Percentiles rank a stretch among this genome's conserved stretches.
Conservation (phyloP, 225 moss, liverwort and hornwort genomes). For the Sphagnum tenellum region DNA sequence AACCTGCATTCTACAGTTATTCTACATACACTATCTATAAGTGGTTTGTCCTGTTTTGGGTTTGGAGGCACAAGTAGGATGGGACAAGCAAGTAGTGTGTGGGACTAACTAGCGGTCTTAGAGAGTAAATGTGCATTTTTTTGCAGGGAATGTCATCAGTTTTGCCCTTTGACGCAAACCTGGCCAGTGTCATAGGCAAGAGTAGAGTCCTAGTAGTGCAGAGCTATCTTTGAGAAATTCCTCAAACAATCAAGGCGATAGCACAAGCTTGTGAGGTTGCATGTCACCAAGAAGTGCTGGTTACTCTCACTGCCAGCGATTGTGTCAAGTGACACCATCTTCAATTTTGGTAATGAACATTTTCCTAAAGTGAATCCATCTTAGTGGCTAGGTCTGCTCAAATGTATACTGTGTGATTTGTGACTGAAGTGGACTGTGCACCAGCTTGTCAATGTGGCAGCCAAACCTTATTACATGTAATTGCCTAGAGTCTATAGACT, state of each 20-base stretch:
- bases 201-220: conserved; percentile 81
- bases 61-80: background rate
- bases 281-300: conserved; percentile 58
- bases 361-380: background rate
- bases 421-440: background rate
- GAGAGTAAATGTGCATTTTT: background rate
- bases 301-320: conserved; percentile 87
- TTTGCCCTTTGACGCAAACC: conserved; percentile 50
- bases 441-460: no score
- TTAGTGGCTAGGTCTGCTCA: background rate
- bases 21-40: no score
- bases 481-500: no score
- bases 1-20: no score
- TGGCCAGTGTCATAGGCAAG: conserved; percentile 57
- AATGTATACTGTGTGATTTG: background rate
- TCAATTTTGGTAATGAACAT: conserved; percentile 71
- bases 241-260: conserved; percentile 74
- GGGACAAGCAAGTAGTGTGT: background rate
- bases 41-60: background rate
- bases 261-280: conserved; percentile 70
- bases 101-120: no score
- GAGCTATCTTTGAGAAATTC: conserved; percentile 87
- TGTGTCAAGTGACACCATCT: conserved; percentile 69
- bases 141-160: conserved; percentile 85
- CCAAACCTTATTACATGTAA: no score